Base-by-base conservation (phyloP, 768 basidiomycete genomes). In the Leccinum longicurvipes region DNA sequence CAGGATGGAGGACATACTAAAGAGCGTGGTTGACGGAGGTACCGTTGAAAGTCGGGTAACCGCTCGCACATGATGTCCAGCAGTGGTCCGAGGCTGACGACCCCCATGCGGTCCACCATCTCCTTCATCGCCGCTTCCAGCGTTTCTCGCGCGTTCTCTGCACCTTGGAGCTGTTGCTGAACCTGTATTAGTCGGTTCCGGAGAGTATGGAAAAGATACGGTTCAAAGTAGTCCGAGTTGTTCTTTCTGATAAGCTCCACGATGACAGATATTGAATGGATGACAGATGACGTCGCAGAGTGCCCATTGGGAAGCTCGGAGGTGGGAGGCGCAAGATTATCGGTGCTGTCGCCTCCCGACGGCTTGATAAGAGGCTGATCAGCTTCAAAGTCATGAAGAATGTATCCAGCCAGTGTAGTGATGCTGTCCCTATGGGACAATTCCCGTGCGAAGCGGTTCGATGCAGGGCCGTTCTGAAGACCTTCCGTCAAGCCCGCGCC, bases 211-310 rank as follows among this genome's bases (percentile, higher is more conserved):
- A 97, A 98, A 12, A 98, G 80, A 70, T 94, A 96, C 5, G 95
- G 96, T 73, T 99, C 97, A 67, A 97, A 95, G 68, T 94, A 98
- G 70, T 99, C 96, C 36, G 95, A 96, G 70, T 98, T 98, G 72
- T 98, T 98, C 70, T 98, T 94, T 51, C 95, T 83, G 61, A 98
- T 97, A 39, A 97, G 80, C 69, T 98, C 96, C 60, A 95, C 89
- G 57, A 98, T 78, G 64, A 98, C 85, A 42, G 88, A 86, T 62
- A 95, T 89, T 11, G 91, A 87, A 60, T 93, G 85, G 25, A 89
- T 80, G 51, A 98, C 85, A 7, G 92, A 91, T 11, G 94, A 97
- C 1, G 82, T 80, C 8, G 82, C 72, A 61, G 64, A 85, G 76
- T 73, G 85, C 63, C 65, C 77, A 71, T 75, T 77, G 2, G 69